phyloP scores from a whole-genome alignment of 257 asterid species.

The Jacaranda mimosifolia region DNA sequence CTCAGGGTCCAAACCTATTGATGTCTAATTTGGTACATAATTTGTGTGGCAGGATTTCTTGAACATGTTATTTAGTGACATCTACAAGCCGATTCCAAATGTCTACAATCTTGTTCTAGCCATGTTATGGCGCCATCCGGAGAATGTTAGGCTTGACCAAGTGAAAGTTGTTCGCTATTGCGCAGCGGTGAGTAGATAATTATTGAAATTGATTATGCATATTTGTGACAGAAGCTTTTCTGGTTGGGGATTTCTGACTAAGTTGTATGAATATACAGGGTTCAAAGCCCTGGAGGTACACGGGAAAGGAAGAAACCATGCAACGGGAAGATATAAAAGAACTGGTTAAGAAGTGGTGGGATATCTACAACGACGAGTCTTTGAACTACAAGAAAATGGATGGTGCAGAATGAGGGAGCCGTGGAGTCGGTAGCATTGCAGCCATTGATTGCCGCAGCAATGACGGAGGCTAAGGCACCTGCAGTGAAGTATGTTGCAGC shows the following conservation, averaged over 20 bases:
- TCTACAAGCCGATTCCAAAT: slow-evolving; percentile 49
- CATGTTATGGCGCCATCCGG: slow-evolving; percentile 69
- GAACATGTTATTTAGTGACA: slow-evolving; percentile 57
- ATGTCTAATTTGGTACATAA: background rate
- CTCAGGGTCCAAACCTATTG: too few relatives aligned
- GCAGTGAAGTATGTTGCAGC: slow-evolving; percentile 43
- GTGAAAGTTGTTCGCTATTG: slow-evolving; percentile 67
- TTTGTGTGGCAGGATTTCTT: slow-evolving; percentile 57
- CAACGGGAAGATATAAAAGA: slow-evolving; percentile 55
- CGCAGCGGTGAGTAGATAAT: slow-evolving; percentile 51
- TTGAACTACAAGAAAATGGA: slow-evolving; percentile 44
- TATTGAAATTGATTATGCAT: background rate
- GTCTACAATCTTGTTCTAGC: slow-evolving; percentile 57
- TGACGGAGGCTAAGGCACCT: slow-evolving; percentile 37
- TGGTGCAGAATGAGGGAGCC: slow-evolving; percentile 20
- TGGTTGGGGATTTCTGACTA: background rate
- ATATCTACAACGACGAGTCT: slow-evolving; percentile 48
- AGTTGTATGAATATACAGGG: slow-evolving; percentile 31
- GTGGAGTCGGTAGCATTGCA: slow-evolving; percentile 35
- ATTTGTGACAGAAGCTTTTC: background rate
- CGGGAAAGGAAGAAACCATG: slow-evolving; percentile 60
- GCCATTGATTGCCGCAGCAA: slow-evolving; percentile 54
- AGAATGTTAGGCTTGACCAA: slow-evolving; percentile 53
- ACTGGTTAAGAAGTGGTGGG: slow-evolving; percentile 64
- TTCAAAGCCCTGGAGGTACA: slow-evolving; percentile 70